Evolutionary conservation across 2,329 filamentous ascomycete species (phyloP).

Genomic region (Byssothecium circinans): DNA sequence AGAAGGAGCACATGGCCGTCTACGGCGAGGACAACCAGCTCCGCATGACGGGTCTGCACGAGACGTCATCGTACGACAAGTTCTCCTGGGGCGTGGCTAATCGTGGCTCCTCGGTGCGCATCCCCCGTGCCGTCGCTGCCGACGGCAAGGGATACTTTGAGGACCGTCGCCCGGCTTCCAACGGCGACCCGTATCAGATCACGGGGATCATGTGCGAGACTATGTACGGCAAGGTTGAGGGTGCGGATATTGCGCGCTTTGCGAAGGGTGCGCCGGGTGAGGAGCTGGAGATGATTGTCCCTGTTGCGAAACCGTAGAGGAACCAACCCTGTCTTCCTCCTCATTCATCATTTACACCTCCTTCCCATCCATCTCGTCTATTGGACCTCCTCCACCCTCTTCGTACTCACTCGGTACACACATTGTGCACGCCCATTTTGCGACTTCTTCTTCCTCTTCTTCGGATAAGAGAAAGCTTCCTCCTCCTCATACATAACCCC

Average conservation of each 20-base stretch:
- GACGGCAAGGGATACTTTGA: slow-evolving; percentile 97
- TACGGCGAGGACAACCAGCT: slow-evolving; percentile 96
- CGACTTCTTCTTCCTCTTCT: too few species aligned
- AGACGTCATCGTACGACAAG: slow-evolving; percentile 90
- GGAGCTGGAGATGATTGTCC: slow-evolving; percentile 33
- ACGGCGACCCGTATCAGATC: slow-evolving; percentile 84
- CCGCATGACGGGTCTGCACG: slow-evolving; percentile 89
- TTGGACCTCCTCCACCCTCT: too few species aligned
- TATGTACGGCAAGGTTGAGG: slow-evolving; percentile 54
- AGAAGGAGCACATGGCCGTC: slow-evolving; percentile 71
- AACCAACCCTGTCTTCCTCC: not conserved
- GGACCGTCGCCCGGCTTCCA: slow-evolving; percentile 68
- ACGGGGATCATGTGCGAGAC: slow-evolving; percentile 80
- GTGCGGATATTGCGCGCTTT: slow-evolving; percentile 50
- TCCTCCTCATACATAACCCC: too few species aligned
- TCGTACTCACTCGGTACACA: too few species aligned
- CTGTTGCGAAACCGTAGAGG: slow-evolving; percentile 17
- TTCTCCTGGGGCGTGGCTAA: slow-evolving; percentile 96
- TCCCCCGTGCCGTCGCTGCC: slow-evolving; percentile 80
- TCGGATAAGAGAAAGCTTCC: too few species aligned
- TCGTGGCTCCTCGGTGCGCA: slow-evolving; percentile 91
- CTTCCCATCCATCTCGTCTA: slow-evolving; percentile 10
- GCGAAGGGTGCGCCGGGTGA: slow-evolving; percentile 29
- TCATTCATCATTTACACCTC: not conserved
- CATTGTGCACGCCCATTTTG: too few species aligned